A percentile compares a stretch with the other conserved stretches of the same genome.
These are phyloP conservation scores for Diaporthe batatas DNA, from an alignment of 2,329 filamentous ascomycete species.

Conservation along the genomic window DNA sequence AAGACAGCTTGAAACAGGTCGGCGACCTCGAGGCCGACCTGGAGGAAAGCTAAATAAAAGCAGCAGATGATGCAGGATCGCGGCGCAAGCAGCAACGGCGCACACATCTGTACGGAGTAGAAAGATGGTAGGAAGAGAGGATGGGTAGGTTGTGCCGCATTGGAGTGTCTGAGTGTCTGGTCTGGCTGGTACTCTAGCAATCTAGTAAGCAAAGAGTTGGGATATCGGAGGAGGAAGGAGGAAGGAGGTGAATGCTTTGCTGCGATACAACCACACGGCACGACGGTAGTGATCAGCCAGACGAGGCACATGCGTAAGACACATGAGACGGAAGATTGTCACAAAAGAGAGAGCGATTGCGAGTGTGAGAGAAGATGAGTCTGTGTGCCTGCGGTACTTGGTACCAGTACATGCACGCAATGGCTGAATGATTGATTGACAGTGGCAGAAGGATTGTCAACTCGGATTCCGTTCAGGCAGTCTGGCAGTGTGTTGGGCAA, in stretches of 20 bases:
- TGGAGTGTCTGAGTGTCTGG: background rate
- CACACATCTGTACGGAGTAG: background rate
- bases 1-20: conserved; percentile 26
- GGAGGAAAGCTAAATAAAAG: conserved; percentile 34
- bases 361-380: background rate
- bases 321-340: background rate
- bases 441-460: background rate
- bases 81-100: conserved; percentile 4
- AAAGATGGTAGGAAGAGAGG: background rate
- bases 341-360: background rate
- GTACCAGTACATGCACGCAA: conserved; percentile 2
- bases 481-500: too few relatives aligned
- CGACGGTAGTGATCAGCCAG: background rate
- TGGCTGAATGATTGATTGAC: background rate
- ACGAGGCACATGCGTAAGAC: background rate
- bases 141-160: background rate
- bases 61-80: conserved; percentile 20
- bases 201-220: too few relatives aligned
- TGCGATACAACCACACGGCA: conserved; percentile 24
- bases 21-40: conserved; percentile 29
- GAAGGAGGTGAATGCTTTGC: background rate
- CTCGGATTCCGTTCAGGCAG: too few relatives aligned
- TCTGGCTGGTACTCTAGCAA: background rate
- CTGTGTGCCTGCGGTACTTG: background rate
- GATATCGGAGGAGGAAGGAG: background rate